Conservation (phyloP, 345 rosid genomes). For the Citrus maxima region DNA sequence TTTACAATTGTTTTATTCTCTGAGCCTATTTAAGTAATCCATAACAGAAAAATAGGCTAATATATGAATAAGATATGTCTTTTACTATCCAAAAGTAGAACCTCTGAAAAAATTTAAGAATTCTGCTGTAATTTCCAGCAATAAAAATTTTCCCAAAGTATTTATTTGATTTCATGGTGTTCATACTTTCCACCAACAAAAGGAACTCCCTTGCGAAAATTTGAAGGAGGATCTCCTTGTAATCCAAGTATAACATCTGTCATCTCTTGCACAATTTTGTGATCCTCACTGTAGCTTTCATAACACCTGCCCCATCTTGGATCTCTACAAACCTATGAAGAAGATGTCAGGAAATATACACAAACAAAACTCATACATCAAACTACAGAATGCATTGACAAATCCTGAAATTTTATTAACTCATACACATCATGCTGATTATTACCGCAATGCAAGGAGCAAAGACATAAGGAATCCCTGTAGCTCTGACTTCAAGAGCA, state of each 20-base stretch:
- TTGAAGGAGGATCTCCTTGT: constrained; percentile 82
- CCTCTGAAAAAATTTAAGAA: neutral
- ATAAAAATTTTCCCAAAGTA: neutral
- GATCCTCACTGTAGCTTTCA: constrained; percentile 94
- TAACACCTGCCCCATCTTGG: constrained; percentile 99
- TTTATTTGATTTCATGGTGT: constrained; percentile 5
- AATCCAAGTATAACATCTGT: constrained; percentile 79
- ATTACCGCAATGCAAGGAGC: constrained; percentile 99
- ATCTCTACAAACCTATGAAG: constrained; percentile 87
- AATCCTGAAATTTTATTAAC: neutral
- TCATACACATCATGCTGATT: neutral
- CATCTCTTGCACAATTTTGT: constrained; percentile 76
- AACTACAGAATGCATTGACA: neutral
- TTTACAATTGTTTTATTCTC: neutral
- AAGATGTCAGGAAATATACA: constrained; percentile 12
- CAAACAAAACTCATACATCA: neutral
- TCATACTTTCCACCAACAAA: constrained; percentile 88
- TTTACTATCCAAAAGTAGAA: neutral
- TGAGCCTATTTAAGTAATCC: neutral
- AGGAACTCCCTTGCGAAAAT: constrained; percentile 61
- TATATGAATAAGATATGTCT: neutral
- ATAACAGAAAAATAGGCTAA: neutral
- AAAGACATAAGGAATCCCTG: constrained; percentile 87
- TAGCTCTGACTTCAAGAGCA: constrained; percentile 96
- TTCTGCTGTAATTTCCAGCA: constrained; percentile 1